phyloP scores from a whole-genome alignment of 2,329 filamentous ascomycete genomes.

The Neonectria faginata region DNA sequence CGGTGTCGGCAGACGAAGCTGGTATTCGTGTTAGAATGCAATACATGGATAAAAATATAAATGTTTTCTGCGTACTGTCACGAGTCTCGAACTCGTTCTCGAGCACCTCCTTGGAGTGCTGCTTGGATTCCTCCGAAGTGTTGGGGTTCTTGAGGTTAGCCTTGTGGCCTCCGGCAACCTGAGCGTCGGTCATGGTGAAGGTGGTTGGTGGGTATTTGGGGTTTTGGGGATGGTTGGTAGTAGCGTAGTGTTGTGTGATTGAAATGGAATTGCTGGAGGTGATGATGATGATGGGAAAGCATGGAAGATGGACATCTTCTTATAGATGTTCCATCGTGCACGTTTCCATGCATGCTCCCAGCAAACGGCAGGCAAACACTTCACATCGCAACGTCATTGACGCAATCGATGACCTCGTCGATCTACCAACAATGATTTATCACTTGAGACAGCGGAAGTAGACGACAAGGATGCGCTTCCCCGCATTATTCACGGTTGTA shows the following conservation, averaged over 20 bases:
- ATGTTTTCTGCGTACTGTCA: conserved; percentile 44
- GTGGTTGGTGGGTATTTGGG: conserved; percentile 19
- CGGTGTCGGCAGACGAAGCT: conserved; percentile 42
- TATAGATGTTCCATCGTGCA: conserved; percentile 29
- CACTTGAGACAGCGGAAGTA: neutral
- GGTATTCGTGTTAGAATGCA: conserved; percentile 31
- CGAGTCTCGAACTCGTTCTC: conserved; percentile 61
- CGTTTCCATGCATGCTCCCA: conserved; percentile 4
- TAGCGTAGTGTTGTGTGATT: neutral
- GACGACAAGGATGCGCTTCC: neutral
- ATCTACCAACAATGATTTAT: conserved; percentile 7
- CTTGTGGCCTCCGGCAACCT: conserved; percentile 69
- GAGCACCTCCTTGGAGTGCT: conserved; percentile 65
- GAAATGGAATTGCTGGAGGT: conserved; percentile 8
- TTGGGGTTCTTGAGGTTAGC: conserved; percentile 69
- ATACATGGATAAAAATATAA: too few relatives aligned
- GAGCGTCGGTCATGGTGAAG: conserved; percentile 61
- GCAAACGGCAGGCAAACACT: conserved; percentile 7
- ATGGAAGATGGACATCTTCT: conserved; percentile 3
- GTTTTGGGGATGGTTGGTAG: conserved; percentile 4
- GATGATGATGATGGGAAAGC: conserved; percentile 5
- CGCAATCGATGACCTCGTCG: conserved; percentile 33
- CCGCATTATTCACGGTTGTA: too few relatives aligned
- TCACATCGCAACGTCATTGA: conserved; percentile 31
- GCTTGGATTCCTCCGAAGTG: conserved; percentile 65